A percentile compares a stretch with the other conserved stretches of the same genome.
Conservation (phyloP, 805 yeast genomes). For the Metschnikowia peoriensis region DNA sequence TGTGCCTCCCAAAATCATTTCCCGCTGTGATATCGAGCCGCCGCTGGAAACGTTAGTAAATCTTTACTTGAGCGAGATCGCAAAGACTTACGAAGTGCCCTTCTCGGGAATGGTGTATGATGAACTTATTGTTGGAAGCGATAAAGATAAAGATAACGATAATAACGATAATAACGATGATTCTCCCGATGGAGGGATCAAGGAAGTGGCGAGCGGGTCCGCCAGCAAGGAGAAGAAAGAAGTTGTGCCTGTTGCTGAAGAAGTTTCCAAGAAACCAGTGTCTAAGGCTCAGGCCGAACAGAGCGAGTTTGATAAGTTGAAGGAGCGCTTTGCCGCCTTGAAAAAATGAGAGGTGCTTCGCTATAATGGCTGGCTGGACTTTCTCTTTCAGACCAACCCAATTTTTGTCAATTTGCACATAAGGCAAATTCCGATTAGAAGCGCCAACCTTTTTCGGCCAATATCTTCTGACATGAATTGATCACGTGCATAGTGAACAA, state of each 20-base stretch:
- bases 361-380: too few relatives aligned
- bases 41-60: conserved; percentile 66
- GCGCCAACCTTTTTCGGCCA: too few relatives aligned
- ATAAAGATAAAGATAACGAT: conserved; percentile 30
- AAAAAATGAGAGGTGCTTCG: conserved; percentile 23
- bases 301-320: conserved; percentile 60
- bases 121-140: conserved; percentile 21
- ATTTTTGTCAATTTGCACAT: too few relatives aligned
- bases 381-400: too few relatives aligned
- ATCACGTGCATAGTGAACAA: too few relatives aligned
- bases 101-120: conserved; percentile 52
- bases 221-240: not conserved
- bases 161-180: too few relatives aligned
- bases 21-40: conserved; percentile 62
- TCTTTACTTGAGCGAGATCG: conserved; percentile 75
- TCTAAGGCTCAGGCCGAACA: conserved; percentile 25
- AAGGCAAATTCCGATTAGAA: too few relatives aligned
- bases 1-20: conserved; percentile 67
- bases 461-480: too few relatives aligned
- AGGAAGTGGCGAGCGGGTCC: not conserved
- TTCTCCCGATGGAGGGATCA: conserved; percentile 22
- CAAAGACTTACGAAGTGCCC: conserved; percentile 73
- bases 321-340: conserved; percentile 76
- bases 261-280: conserved; percentile 20
- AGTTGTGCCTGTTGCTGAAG: conserved; percentile 1